phyloP scores from a whole-genome alignment of 179 eudicot genomes.

The Silene noctiflora region DNA sequence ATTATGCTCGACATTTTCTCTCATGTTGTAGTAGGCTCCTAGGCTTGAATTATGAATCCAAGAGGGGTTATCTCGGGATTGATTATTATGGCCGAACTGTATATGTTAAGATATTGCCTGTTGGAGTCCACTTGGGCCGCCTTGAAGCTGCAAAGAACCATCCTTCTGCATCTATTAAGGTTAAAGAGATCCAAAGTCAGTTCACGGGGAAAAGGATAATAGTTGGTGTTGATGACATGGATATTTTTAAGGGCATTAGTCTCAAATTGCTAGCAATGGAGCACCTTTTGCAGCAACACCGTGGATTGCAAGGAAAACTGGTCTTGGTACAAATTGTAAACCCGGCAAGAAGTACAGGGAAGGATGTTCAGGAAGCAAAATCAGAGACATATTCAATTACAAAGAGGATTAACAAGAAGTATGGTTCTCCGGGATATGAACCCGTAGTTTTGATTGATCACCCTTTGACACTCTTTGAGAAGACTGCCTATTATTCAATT shows the following conservation, averaged over 20 bases:
- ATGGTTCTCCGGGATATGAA: slow-evolving; percentile 30
- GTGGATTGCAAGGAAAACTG: slow-evolving; percentile 27
- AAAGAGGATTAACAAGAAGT: slow-evolving; percentile 30
- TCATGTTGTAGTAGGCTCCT: slow-evolving; percentile 42
- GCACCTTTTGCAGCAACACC: slow-evolving; percentile 29
- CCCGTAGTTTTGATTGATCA: slow-evolving; percentile 39
- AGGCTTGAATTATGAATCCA: slow-evolving; percentile 40
- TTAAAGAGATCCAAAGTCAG: slow-evolving; percentile 34
- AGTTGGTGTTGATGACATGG: slow-evolving; percentile 50
- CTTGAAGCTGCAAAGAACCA: slow-evolving; percentile 37
- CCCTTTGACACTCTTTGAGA: slow-evolving; percentile 35
- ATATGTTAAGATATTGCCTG: slow-evolving; percentile 37
- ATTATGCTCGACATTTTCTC: slow-evolving; percentile 44
- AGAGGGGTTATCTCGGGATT: slow-evolving; percentile 41
- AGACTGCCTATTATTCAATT: slow-evolving; percentile 39
- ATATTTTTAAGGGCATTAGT: slow-evolving; percentile 45
- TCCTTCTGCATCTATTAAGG: slow-evolving; percentile 34
- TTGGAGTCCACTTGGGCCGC: slow-evolving; percentile 34
- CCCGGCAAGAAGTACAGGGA: slow-evolving; percentile 47
- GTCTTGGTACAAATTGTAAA: slow-evolving; percentile 40
- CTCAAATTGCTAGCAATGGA: slow-evolving; percentile 40
- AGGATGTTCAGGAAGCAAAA: slow-evolving; percentile 39
- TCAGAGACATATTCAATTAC: slow-evolving; percentile 32
- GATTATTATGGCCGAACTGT: slow-evolving; percentile 44
- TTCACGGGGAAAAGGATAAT: slow-evolving; percentile 35